Percentiles rank a stretch among this genome's conserved stretches.
These are phyloP conservation scores for Hypocrella siamensis DNA, from an alignment of 2,329 filamentous ascomycete genomes.

Conservation along the genomic window DNA sequence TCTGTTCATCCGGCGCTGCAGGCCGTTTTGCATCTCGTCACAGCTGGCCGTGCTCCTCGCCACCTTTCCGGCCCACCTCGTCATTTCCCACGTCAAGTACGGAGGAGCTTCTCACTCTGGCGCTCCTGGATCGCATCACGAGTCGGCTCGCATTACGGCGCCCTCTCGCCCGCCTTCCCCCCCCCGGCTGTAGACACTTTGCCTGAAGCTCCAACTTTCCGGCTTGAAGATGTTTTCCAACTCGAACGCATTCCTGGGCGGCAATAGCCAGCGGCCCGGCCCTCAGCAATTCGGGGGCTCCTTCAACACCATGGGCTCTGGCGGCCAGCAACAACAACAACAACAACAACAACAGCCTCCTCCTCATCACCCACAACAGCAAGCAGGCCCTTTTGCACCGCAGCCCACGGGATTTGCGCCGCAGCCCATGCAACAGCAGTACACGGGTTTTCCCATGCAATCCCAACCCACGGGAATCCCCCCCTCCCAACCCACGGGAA, in stretches of 20 bases:
- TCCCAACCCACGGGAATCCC: constrained; percentile 29
- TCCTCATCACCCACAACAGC: constrained; percentile 23
- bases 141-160: too few species aligned
- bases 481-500: constrained; percentile 35
- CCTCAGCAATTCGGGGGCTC: constrained; percentile 29
- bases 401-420: constrained; percentile 43
- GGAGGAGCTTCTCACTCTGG: too few species aligned
- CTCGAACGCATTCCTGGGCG: constrained; percentile 72
- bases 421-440: constrained; percentile 38
- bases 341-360: constrained; percentile 33
- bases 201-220: too few species aligned
- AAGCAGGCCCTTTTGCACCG: constrained; percentile 37
- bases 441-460: constrained; percentile 43
- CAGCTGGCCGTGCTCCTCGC: too few species aligned
- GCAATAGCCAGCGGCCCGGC: constrained; percentile 57
- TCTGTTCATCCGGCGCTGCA: too few species aligned
- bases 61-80: too few species aligned
- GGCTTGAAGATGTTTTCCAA: constrained; percentile 77
- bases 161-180: too few species aligned
- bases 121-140: too few species aligned
- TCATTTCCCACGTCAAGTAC: too few species aligned
- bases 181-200: not conserved
- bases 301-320: constrained; percentile 33
- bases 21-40: too few species aligned
- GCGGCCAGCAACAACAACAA: constrained; percentile 30